Conservation (phyloP, 2,329 filamentous ascomycete genomes). For the Colletotrichum tabaci region DNA sequence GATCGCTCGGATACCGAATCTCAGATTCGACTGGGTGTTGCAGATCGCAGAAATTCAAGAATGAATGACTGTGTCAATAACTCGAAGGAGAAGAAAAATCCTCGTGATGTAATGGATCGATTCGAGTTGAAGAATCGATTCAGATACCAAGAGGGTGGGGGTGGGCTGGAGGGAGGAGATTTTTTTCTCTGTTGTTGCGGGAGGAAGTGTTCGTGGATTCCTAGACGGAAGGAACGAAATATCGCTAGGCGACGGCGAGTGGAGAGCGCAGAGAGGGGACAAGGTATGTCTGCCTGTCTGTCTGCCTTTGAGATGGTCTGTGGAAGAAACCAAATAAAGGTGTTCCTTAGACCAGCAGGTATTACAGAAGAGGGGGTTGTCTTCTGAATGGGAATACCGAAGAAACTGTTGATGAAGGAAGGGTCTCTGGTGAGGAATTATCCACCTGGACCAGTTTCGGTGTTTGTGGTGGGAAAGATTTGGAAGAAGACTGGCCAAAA, state of each 20-base stretch:
- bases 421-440: conserved; percentile 42
- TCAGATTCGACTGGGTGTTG: conserved; percentile 47
- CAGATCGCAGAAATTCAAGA: conserved; percentile 38
- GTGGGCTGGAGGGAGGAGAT: conserved; percentile 7
- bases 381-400: conserved; percentile 45
- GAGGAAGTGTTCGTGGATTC: conserved; percentile 32
- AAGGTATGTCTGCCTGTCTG: conserved; percentile 34
- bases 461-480: conserved; percentile 44
- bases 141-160: conserved; percentile 13
- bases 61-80: conserved; percentile 39
- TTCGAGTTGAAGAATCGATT: conserved; percentile 28
- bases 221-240: conserved; percentile 41
- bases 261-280: conserved; percentile 28
- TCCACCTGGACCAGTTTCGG: conserved; percentile 43
- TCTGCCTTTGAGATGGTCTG: conserved; percentile 32
- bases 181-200: conserved; percentile 30
- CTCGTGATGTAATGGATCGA: conserved; percentile 20
- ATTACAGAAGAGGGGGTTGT: conserved; percentile 44
- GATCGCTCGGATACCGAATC: conserved; percentile 47
- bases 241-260: conserved; percentile 41
- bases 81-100: conserved; percentile 11
- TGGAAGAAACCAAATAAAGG: conserved; percentile 37
- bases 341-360: conserved; percentile 27
- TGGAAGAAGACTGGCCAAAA: conserved; percentile 37
- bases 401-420: conserved; percentile 43